A percentile compares a stretch with the other conserved stretches of the same genome.
These are phyloP conservation scores for Daldinia eschscholtzii DNA, from an alignment of 2,329 filamentous ascomycete genomes.

Conservation along the genomic window DNA sequence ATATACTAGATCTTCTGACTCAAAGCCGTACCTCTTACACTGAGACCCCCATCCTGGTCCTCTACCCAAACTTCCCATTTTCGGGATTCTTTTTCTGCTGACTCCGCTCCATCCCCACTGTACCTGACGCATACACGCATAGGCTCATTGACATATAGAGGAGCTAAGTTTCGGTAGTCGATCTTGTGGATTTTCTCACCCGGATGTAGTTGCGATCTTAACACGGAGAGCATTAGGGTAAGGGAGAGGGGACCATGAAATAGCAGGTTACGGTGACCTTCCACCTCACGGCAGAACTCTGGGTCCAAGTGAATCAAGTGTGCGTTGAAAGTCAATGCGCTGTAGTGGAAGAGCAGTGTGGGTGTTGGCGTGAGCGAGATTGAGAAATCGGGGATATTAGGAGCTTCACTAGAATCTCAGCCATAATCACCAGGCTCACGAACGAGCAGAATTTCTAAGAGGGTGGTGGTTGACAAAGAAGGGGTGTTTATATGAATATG, in stretches of 20 bases:
- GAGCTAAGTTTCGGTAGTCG: constrained; percentile 84
- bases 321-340: constrained; percentile 90
- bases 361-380: constrained; percentile 74
- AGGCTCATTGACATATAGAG: constrained; percentile 80
- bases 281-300: constrained; percentile 74
- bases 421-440: constrained; percentile 14
- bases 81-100: constrained; percentile 19
- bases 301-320: constrained; percentile 90
- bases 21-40: constrained; percentile 69
- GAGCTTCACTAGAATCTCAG: constrained; percentile 48
- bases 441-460: background rate
- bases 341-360: constrained; percentile 87
- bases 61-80: constrained; percentile 76
- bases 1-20: constrained; percentile 11
- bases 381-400: constrained; percentile 54
- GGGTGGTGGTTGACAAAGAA: background rate
- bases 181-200: constrained; percentile 65
- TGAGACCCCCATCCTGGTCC: constrained; percentile 69
- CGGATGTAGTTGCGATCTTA: constrained; percentile 64
- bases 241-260: constrained; percentile 90
- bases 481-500: constrained; percentile 49
- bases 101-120: constrained; percentile 44
- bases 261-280: constrained; percentile 80
- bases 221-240: constrained; percentile 78
- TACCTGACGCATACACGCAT: constrained; percentile 76